Conservation (phyloP, 345 rosid species). For the Clarkia xantiana region DNA sequence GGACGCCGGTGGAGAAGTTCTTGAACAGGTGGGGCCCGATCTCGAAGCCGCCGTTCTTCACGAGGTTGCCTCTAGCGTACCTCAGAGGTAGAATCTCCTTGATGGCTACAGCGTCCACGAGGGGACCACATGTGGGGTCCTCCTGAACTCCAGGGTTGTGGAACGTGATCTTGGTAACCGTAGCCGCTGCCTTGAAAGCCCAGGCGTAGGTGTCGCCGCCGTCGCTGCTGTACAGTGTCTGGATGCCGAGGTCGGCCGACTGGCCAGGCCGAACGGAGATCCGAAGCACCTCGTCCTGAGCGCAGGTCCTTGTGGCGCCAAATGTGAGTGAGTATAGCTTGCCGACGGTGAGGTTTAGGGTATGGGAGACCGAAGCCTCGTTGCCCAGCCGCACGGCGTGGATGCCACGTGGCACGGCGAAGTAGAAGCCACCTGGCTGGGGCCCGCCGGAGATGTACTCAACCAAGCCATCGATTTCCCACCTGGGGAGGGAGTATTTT, state of each 20-base stretch:
- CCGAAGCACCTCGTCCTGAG: constrained; percentile 58
- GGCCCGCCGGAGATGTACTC: constrained; percentile 73
- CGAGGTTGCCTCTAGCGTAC: constrained; percentile 36
- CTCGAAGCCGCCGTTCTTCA: constrained; percentile 74
- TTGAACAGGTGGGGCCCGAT: constrained; percentile 63
- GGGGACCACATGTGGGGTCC: constrained; percentile 69
- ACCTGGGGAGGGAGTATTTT: constrained; percentile 63
- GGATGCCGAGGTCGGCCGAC: constrained; percentile 40
- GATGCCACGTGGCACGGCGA: constrained; percentile 50
- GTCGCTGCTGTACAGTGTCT: constrained; percentile 55
- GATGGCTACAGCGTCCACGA: constrained; percentile 71
- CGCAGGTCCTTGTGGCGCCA: constrained; percentile 66
- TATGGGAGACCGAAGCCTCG: constrained; percentile 62
- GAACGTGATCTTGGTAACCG: constrained; percentile 41
- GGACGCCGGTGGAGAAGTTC: constrained; percentile 70
- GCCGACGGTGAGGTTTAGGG: constrained; percentile 26
- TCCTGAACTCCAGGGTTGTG: constrained; percentile 83
- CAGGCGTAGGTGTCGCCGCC: constrained; percentile 78
- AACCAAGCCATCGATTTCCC: constrained; percentile 62
- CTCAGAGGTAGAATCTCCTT: constrained; percentile 44
- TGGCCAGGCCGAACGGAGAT: constrained; percentile 39
- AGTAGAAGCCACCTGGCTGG: constrained; percentile 70
- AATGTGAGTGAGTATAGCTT: constrained; percentile 52
- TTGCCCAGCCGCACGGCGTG: constrained; percentile 79
- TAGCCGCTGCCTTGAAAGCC: constrained; percentile 46